A percentile compares a stretch with the other conserved stretches of the same genome.
These are phyloP conservation scores for Rhodotorula sp. DNA, from an alignment of 1,284 basidiomycete species.

Conservation along the genomic window DNA sequence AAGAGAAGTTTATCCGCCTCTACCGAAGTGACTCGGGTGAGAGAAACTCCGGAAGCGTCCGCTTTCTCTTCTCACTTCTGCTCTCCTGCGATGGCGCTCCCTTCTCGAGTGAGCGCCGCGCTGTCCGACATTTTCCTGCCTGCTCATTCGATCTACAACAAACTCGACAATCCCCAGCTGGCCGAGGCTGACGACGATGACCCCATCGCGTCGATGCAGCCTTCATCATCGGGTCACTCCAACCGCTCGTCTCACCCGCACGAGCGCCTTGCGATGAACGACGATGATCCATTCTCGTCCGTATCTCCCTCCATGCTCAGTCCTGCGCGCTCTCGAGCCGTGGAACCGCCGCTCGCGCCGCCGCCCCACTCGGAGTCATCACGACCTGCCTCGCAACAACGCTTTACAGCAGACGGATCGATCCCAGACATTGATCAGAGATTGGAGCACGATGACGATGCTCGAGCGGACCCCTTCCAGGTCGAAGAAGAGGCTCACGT, in stretches of 20 bases:
- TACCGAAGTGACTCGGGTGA: neutral
- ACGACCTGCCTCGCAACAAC: too few species aligned
- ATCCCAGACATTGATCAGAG: neutral
- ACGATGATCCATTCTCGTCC: constrained; percentile 15
- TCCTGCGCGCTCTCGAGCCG: neutral
- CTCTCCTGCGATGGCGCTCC: neutral
- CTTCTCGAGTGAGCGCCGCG: constrained; percentile 1
- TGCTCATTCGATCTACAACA: constrained; percentile 18
- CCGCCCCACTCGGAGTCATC: neutral
- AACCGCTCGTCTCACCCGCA: neutral
- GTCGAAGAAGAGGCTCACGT: neutral
- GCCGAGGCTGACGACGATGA: constrained; percentile 15
- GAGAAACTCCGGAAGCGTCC: too few species aligned
- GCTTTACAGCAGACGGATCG: neutral
- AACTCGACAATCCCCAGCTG: constrained; percentile 14
- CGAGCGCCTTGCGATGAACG: neutral
- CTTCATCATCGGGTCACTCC: neutral
- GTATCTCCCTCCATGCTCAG: constrained; percentile 1
- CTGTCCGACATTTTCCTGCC: constrained; percentile 23
- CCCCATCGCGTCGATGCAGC: neutral
- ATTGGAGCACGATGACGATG: accelerated
- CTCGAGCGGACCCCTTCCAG: neutral
- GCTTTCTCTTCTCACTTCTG: neutral
- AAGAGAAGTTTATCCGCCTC: neutral
- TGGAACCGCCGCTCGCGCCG: neutral